Evolutionary conservation across 1,284 basidiomycete genomes (phyloP), one percentile per base, ranked within the genome.

Genomic region (Melampsora allii-populina): DNA sequence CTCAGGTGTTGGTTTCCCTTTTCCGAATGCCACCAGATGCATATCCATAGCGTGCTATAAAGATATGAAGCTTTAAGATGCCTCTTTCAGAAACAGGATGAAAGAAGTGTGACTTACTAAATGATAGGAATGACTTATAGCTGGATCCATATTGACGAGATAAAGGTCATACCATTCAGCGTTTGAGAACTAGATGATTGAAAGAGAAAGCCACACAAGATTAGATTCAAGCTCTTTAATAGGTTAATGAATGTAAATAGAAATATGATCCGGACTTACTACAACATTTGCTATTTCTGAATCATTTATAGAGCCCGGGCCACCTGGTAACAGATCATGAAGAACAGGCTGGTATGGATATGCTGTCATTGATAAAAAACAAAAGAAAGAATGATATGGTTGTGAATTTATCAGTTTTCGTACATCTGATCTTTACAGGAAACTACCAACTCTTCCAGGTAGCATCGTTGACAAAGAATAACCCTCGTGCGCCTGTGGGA

Each of bases 11-110:
- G 60, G 60, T 12, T 17, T 21, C 9, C 71, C 71, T 65, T n/a
- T 64, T 33, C 69, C 69, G 3, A 29, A 42, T 17, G 63, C 69
- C 17, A 72, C 69, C 12, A 72, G 36, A 63, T 72, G 69, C 69
- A 72, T 72, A 46, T 72, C 69, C 63, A 72, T 64, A 12, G 61
- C 69, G 36, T 72, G 69, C 69, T 72, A 39, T 33, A 33, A 19
- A 48, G 5, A 39, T 24, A 19, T 48, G n/a, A 1, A 19, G 27
- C 39, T 50, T 21, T 45, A 58, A 56, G 27, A 56, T 24, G 3
- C 19, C 21, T 24, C 7, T 27, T 67, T 24, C 50, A 59, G 36
- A 27, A 27, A 6, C 33, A 61, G 14, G 17, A 17, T 24, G 19
- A 31, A 33, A 33, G 12, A 19, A 36, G n/a, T 33, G 7, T 14